Percentiles rank a stretch among this genome's conserved stretches.
phyloP scores from a whole-genome alignment of 139 green algal genomes.

The Monoraphidium neglectum region DNA sequence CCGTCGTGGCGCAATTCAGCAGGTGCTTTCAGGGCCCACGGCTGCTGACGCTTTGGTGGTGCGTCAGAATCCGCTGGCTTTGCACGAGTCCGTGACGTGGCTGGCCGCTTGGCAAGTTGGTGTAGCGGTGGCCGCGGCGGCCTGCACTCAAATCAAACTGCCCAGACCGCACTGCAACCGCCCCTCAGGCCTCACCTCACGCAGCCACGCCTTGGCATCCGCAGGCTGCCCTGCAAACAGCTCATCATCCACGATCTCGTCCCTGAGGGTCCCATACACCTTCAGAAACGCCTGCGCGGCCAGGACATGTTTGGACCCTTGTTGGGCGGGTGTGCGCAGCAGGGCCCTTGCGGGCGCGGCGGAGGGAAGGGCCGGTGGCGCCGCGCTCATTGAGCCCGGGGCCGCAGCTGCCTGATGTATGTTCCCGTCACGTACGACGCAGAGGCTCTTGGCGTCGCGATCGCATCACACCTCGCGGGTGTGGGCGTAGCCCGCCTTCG shows the following conservation, averaged over 20 bases:
- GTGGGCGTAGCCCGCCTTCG: conserved; percentile 26
- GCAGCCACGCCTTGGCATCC: conserved; percentile 66
- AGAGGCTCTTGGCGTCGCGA: background rate
- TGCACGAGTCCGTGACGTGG: too few relatives aligned
- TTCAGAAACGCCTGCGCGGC: conserved; percentile 64
- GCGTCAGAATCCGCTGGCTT: too few relatives aligned
- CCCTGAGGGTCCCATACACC: conserved; percentile 69
- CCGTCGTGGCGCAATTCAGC: too few relatives aligned
- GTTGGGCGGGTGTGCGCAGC: background rate
- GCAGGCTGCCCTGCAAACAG: conserved; percentile 58
- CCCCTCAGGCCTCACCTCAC: conserved; percentile 53
- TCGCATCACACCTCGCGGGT: conserved; percentile 16
- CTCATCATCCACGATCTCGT: conserved; percentile 73
- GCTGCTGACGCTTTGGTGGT: too few relatives aligned
- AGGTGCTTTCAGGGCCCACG: too few relatives aligned
- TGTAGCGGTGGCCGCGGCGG: too few relatives aligned
- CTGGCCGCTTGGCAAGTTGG: too few relatives aligned
- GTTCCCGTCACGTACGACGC: background rate
- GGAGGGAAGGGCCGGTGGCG: background rate
- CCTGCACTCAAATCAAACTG: background rate
- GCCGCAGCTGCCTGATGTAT: background rate
- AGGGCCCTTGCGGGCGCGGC: background rate
- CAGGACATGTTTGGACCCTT: background rate
- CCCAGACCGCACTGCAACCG: too few relatives aligned
- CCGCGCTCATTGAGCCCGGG: background rate